phyloP scores from a whole-genome alignment of 2,329 filamentous ascomycete species.

The Colletotrichum sp. region DNA sequence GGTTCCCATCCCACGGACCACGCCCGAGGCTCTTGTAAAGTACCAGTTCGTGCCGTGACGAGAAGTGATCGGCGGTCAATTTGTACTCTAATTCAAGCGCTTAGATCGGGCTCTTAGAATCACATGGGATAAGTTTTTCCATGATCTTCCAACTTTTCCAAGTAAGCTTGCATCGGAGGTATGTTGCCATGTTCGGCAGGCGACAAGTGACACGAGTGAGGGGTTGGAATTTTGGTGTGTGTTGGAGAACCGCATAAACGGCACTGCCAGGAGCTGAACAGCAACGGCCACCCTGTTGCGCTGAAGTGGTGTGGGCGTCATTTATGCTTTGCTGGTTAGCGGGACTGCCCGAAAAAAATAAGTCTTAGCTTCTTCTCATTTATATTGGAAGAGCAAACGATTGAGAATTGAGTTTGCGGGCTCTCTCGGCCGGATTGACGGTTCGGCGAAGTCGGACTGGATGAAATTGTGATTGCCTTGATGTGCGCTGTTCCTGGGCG shows the following conservation, averaged over 20 bases:
- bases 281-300: background rate
- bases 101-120: background rate
- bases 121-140: background rate
- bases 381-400: background rate
- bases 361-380: background rate
- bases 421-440: background rate
- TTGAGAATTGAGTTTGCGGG: background rate
- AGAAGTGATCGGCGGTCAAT: background rate
- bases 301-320: background rate
- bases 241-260: background rate
- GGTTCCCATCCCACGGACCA: background rate
- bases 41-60: background rate
- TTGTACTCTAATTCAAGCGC: background rate
- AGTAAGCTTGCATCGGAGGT: conserved; percentile 1
- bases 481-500: background rate
- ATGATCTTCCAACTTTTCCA: background rate
- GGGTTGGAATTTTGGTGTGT: background rate
- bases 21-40: background rate
- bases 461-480: background rate
- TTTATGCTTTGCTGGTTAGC: background rate
- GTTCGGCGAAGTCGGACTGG: background rate
- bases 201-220: background rate
- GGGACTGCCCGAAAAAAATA: background rate
- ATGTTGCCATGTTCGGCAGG: conserved; percentile 14
- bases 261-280: background rate